These are phyloP conservation scores for Pyropia haitanensis DNA, from an alignment of 23 red algal species.

Conservation along the genomic window DNA sequence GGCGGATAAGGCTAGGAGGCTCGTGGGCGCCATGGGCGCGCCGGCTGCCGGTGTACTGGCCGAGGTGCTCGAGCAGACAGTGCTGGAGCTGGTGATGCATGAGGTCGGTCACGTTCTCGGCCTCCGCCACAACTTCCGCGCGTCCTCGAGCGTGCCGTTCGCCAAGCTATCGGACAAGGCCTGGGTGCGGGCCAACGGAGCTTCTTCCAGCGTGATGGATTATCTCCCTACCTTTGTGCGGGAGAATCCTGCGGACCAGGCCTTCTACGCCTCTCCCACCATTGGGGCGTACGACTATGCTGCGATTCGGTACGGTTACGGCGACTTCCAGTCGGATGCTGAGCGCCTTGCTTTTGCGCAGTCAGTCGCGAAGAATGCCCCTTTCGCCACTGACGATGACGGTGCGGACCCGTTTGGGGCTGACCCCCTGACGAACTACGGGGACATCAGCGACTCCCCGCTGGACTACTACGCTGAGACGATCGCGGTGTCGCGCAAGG, in stretches of 20 bases:
- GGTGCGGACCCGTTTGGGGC: too few species aligned
- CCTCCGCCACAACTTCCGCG: conserved; percentile 32
- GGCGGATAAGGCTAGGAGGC: too few species aligned
- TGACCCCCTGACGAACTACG: too few species aligned
- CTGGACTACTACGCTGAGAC: background rate
- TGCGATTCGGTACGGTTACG: conserved; percentile 31
- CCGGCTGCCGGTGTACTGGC: background rate
- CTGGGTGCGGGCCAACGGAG: conserved; percentile 10
- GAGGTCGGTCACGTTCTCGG: conserved; percentile 16
- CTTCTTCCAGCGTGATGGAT: conserved; percentile 15
- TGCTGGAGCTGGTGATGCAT: background rate
- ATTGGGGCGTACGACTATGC: conserved; percentile 19
- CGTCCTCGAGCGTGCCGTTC: conserved; percentile 4
- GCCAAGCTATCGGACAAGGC: conserved; percentile 3
- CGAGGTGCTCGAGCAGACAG: background rate
- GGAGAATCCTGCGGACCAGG: conserved; percentile 1
- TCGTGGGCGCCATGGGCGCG: too few species aligned
- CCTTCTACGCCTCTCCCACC: background rate
- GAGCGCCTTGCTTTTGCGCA: too few species aligned
- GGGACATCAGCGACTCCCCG: background rate
- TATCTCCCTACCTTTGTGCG: conserved; percentile 7
- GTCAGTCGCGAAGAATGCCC: too few species aligned
- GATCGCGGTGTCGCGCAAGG: too few species aligned
- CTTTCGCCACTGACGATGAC: too few species aligned
- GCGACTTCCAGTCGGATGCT: too few species aligned